Conservation (phyloP, 306 rosid genomes). For the Argentina anserina region DNA sequence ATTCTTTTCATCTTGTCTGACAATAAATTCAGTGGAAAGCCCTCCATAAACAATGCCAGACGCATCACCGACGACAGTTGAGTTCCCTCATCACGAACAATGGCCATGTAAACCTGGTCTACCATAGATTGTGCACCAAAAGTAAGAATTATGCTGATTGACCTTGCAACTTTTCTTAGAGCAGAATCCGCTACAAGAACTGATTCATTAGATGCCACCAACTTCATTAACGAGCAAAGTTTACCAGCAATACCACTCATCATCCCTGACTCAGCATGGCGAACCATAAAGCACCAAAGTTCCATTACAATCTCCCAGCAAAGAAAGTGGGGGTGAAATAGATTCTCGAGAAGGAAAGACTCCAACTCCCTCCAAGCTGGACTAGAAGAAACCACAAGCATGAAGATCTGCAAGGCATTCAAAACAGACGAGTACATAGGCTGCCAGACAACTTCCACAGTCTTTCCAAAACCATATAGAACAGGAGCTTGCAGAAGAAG, state of each 20-base stretch:
- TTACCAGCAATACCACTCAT: conserved; percentile 44
- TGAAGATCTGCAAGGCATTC: conserved; percentile 72
- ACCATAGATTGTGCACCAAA: conserved; percentile 52
- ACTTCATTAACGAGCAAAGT: conserved; percentile 59
- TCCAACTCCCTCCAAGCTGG: conserved; percentile 59
- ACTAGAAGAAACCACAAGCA: conserved; percentile 64
- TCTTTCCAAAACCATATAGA: conserved; percentile 48
- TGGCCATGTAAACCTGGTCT: conserved; percentile 48
- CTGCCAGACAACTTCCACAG: conserved; percentile 52
- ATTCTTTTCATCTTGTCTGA: conserved; percentile 55
- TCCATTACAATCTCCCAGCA: conserved; percentile 88
- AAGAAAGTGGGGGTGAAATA: conserved; percentile 90
- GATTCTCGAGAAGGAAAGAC: conserved; percentile 68
- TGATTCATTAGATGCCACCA: conserved; percentile 55
- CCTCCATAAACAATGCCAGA: conserved; percentile 67
- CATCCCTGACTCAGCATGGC: conserved; percentile 58
- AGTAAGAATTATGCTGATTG: conserved; percentile 56
- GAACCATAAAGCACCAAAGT: conserved; percentile 82
- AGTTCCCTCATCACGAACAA: conserved; percentile 50
- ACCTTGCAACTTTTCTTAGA: conserved; percentile 73
- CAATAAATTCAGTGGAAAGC: conserved; percentile 66
- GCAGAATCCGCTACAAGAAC: conserved; percentile 57
- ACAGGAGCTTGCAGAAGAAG: conserved; percentile 66
- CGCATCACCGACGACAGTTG: conserved; percentile 42
- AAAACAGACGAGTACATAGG: conserved; percentile 57